Base-by-base conservation (phyloP, 371 early-diverging fungal species). In the Dichotomocladium elegans region DNA sequence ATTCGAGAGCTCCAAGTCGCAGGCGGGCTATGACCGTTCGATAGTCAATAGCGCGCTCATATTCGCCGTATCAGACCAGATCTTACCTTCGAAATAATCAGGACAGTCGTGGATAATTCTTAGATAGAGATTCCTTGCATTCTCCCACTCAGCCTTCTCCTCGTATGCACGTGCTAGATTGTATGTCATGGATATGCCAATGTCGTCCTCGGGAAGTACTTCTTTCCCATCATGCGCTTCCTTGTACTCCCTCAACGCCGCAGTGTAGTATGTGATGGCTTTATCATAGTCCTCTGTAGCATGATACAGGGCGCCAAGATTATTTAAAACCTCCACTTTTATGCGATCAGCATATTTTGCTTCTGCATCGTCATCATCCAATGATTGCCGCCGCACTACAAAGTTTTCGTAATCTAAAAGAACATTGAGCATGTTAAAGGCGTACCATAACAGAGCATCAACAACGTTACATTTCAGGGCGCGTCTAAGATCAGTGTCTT, bases 131-230 rank as follows among this genome's bases (percentile, higher is more conserved):
- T 70, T 67, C 41, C 66, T 70, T 1, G 96, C 97, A 47, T 81
- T 68, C 17, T 74, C 70, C 21, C 66, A 57, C 21, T 86, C 76
- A 2, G 83, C 79, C 11, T 64, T 60, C 11, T 74, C 77, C 63
- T 96, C 97, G 42, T 82, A 79, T 14, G 91, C 61, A n/a, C 92
- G 81, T 2, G 85, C 95, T 12, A 88, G 62, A 60, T 95, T 96
- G 68, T 92, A 95, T 15, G 65, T 68, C n/a, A 93, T 72, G 0
- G 91, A 90, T 0, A 72, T 37, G 31, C 69, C 58, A 11, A 68
- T 33, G 27, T 73, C 55, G 28, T 61, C 60, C 0, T 55, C 53
- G 24, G 22, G 51, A 37, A 29, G 33, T 8, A 51, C 45, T 14
- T 54, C 55, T 28, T 35, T 37, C 44, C 31, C 47, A 8, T 31